Percentiles rank a stretch among this genome's conserved stretches.
phyloP scores from a whole-genome alignment of 2,329 filamentous ascomycete species.

The Trichothecium roseum region DNA sequence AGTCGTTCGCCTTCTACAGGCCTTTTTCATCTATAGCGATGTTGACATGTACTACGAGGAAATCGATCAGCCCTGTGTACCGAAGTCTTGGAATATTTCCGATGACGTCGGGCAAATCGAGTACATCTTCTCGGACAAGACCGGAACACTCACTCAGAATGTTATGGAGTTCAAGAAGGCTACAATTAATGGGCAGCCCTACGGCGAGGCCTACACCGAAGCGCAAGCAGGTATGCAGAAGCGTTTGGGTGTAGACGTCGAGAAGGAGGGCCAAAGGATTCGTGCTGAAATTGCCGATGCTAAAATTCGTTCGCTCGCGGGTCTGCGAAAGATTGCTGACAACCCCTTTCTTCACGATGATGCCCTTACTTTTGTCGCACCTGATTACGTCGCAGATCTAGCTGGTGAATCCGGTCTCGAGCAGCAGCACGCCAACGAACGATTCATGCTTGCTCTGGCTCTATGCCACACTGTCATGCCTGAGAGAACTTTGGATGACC shows the following conservation, averaged over 20 bases:
- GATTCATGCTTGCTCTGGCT: slow-evolving; percentile 90
- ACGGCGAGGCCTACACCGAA: slow-evolving; percentile 96
- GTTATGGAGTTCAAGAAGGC: slow-evolving; percentile 99
- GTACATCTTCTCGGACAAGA: slow-evolving; percentile 99
- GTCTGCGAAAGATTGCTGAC: slow-evolving; percentile 67
- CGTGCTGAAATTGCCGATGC: slow-evolving; percentile 70
- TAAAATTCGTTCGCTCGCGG: slow-evolving; percentile 59
- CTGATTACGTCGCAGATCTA: slow-evolving; percentile 79
- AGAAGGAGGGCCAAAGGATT: slow-evolving; percentile 64
- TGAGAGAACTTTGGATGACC: slow-evolving; percentile 80
- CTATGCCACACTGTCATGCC: slow-evolving; percentile 97
- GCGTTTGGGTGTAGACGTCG: slow-evolving; percentile 76
- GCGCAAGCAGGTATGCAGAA: slow-evolving; percentile 95
- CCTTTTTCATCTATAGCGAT: slow-evolving; percentile 96
- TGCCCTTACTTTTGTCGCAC: slow-evolving; percentile 82
- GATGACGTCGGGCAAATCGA: slow-evolving; percentile 97
- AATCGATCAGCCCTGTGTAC: slow-evolving; percentile 88
- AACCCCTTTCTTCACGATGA: slow-evolving; percentile 90
- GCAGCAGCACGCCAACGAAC: slow-evolving; percentile 68
- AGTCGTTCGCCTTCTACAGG: slow-evolving; percentile 86
- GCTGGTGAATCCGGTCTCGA: slow-evolving; percentile 64
- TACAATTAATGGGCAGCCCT: slow-evolving; percentile 89
- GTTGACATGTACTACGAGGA: slow-evolving; percentile 94
- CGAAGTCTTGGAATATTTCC: slow-evolving; percentile 98
- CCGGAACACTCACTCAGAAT: slow-evolving; percentile 90